Evolutionary conservation across 1,139 yeast genomes (phyloP), one percentile per base, ranked within the genome.

Genomic region (Scheffersomyces lignicola): DNA sequence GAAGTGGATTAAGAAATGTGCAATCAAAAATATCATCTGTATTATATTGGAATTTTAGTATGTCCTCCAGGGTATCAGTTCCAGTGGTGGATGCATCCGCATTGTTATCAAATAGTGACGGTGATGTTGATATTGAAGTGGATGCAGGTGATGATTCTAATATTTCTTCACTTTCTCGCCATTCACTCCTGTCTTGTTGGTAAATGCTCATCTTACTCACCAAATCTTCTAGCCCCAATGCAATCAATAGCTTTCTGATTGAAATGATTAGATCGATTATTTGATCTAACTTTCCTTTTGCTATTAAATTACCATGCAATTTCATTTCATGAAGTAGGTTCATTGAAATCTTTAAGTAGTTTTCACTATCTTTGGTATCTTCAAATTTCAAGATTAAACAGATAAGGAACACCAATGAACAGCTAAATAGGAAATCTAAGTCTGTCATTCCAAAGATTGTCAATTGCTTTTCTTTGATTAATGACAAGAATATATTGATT

Each of bases 401-500:
- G 12, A 59, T 57, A 3, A 57, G 39, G 21, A 57, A 54, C 5
- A 56, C 45, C 29, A 58, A 44, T 4, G 57, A 40, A 10, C 50
- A 42, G 12, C 58, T 47, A 34, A 49, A 52, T 9, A 59, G 41
- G 33, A 45, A 58, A 38, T 59, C 65, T 32, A 58, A 44, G 22
- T 59, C 65, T 0, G 61, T 51, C 28, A 55, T 56, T 3, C 62
- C 64, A 42, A 54, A 59, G 2, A 47, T 43, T 28, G 60, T 35
- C 11, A 58, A 24, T 3, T 49, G 33, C 17, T 42, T 37, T 25
- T 48, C 52, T 12, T 50, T 50, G 38, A 52, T 47, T 16, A 56
- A 35, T 13, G 52, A 45, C 20, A 47, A 45, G 35, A 57, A 59
- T 2, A 59, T 52, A 18, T 53, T 53, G 23, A 54, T 50, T 0